A percentile compares a stretch with the other conserved stretches of the same genome.
Conservation (phyloP, 2,329 filamentous ascomycete species). For the Teratosphaeriaceae sp. region DNA sequence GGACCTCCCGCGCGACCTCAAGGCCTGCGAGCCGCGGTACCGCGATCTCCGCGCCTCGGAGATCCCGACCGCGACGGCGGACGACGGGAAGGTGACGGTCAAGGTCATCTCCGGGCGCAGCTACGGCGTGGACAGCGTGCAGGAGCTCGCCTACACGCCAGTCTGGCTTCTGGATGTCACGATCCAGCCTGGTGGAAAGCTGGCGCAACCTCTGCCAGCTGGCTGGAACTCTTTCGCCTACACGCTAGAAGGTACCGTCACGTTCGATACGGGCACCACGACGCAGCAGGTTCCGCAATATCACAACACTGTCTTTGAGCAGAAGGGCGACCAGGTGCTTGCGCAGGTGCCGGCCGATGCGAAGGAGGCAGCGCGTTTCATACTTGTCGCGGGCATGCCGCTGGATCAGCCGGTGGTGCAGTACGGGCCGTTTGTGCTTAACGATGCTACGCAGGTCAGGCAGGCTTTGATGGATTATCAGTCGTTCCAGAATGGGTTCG, state of each 20-base stretch:
- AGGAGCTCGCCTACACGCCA: slow-evolving; percentile 90
- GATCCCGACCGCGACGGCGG: slow-evolving; percentile 67
- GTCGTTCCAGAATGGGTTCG: slow-evolving; percentile 68
- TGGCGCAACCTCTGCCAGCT: slow-evolving; percentile 67
- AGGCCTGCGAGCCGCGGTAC: slow-evolving; percentile 86
- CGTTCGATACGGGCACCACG: slow-evolving; percentile 51
- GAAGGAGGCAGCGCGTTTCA: slow-evolving; percentile 51
- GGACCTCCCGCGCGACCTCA: slow-evolving; percentile 74
- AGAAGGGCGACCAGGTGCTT: slow-evolving; percentile 67
- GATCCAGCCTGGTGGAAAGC: slow-evolving; percentile 68
- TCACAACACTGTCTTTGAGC: slow-evolving; percentile 85
- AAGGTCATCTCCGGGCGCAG: slow-evolving; percentile 88
- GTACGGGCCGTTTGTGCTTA: slow-evolving; percentile 81
- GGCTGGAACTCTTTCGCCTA: slow-evolving; percentile 92
- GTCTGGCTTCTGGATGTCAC: slow-evolving; percentile 91
- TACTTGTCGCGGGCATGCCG: slow-evolving; percentile 72
- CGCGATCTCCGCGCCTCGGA: slow-evolving; percentile 73
- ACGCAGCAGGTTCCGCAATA: slow-evolving; percentile 57
- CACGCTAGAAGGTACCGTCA: slow-evolving; percentile 65
- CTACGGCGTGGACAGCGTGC: slow-evolving; percentile 76
- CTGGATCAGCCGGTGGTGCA: slow-evolving; percentile 75
- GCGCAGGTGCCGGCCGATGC: slow-evolving; percentile 63
- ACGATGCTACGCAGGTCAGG: slow-evolving; percentile 62
- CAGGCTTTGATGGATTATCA: slow-evolving; percentile 73
- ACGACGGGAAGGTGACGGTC: slow-evolving; percentile 67